Evolutionary conservation across 176 grass and related monocot genomes (phyloP), one percentile per base, ranked within the genome.

Genomic region (Echinochloa phyllopogon): DNA sequence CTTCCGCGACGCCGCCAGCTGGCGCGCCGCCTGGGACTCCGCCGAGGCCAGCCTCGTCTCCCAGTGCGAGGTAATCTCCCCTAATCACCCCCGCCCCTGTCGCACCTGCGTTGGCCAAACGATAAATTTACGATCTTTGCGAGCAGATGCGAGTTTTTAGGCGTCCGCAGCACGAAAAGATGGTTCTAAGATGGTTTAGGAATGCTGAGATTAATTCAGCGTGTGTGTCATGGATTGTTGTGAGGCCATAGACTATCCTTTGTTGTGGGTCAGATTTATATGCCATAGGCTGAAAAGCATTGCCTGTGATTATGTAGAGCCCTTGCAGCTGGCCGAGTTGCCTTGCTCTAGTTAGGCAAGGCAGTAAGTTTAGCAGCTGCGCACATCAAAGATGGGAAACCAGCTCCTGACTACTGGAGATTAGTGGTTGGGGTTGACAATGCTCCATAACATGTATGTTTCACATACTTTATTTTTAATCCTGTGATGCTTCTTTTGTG

Each of bases 281-380:
- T 33, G 29, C 29, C 29, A 33, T 33, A 33, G 29, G 29, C 23
- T 55, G 3, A 17, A 86, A 1, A 0, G 5, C 5, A 5, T 72
- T 43, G 6, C 8, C 51, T 80, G 14, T 24, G 9, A 38, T 9
- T 63, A 3, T 23, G 17, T 12, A 12, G 16, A n/a, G 17, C 65
- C 9, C 25, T 44, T 88, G 81, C 87, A 88, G 75, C 81, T 88
- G 81, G 87, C 67, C 81, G 87, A 88, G 75, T 61, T 83, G 66
- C 87, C 87, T 79, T 33, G 39, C 48, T 6, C 24, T 58, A 88
- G 81, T 67, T 23, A 79, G 57, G 81, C 59, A 14, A 80, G 27
- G 75, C 75, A 48, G 49, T 78, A 89, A 84, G 82, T 89, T 74
- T 72, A 77, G n/a, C 70, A 90, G 89, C 65, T 90, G 83, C 74